Base-by-base conservation (phyloP, 192 early-diverging fungal genomes). In the Chytriomyces confervae region DNA sequence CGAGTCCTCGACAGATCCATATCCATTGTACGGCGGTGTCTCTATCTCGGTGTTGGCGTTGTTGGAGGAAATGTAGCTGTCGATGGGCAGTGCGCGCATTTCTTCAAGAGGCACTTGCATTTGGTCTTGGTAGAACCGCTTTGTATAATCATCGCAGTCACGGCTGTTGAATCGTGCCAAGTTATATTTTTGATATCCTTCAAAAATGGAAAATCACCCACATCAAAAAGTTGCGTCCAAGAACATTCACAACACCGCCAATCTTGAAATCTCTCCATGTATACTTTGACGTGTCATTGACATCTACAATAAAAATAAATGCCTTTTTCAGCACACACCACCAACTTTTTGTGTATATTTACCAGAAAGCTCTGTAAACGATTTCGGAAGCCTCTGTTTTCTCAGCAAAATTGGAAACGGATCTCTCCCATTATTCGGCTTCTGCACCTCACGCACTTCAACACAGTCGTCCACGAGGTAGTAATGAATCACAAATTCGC, bases 401-500 rank as follows among this genome's bases (percentile, higher is more conserved):
- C 86, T 72, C 75, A 91, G 77, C 66, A 91, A 76, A 71, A 90
- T 86, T 0, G 89, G 87, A 77, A 88, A 90, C 51, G 87, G 87
- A 63, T 89, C 88, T 44, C 89, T 75, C 6, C 90, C 90, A 67
- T 88, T 86, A 74, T 90, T 91, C 5, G 86, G 86, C 66, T 88
- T 88, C 62, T 85, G 83, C 6, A 91, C 86, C 77, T 91, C 90
- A 10, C 89, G 72, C 2, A 91, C 89, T 77, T 91, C 90, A 27
- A 91, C 85, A 49, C 86, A 86, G 66, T 91, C 90, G 80, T 91
- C 90, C 50, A 91, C 90, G 5, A 91, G 76, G 72, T 90, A 89
- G 74, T 91, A 91, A 68, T 91, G 90, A 18, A 91, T 77, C 45
- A 91, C 88, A 88, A 91, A 91, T 53, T 91, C 89, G 43, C 89